Conservation (phyloP, 805 yeast genomes). For the Vanderwaltozyma polyspora region DNA sequence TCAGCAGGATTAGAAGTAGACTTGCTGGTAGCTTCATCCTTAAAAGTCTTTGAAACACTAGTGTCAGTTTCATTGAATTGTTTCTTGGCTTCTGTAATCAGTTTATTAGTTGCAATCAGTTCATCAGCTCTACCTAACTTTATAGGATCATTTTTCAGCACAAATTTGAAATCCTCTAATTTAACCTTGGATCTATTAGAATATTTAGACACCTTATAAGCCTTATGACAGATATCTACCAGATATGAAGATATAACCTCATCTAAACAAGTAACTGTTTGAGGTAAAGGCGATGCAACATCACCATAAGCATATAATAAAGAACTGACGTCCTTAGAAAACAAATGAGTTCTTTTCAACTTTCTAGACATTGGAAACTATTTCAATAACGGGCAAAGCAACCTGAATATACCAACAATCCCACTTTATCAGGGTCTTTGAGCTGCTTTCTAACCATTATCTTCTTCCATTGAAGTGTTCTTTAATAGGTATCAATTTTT, state of each 20-base stretch:
- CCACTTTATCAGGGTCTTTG: too few relatives aligned
- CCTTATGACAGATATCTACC: conserved; percentile 47
- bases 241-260: conserved; percentile 57
- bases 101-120: conserved; percentile 46
- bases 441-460: too few relatives aligned
- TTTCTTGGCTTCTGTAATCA: conserved; percentile 54
- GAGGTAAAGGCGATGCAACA: conserved; percentile 52
- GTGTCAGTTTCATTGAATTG: conserved; percentile 52
- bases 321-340: conserved; percentile 43
- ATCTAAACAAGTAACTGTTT: conserved; percentile 54
- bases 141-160: conserved; percentile 50
- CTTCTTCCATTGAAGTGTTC: too few relatives aligned
- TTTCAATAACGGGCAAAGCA: background rate
- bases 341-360: conserved; percentile 33
- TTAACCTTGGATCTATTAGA: conserved; percentile 46
- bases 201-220: conserved; percentile 38
- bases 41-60: background rate
- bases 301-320: conserved; percentile 66
- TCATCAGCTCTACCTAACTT: conserved; percentile 64
- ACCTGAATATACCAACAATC: too few relatives aligned
- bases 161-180: conserved; percentile 64
- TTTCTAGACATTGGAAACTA: conserved; percentile 21
- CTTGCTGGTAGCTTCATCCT: too few relatives aligned
- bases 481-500: too few relatives aligned
- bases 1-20: too few relatives aligned